Evolutionary conservation across 2,329 filamentous ascomycete genomes (phyloP).

Genomic region (Ilyonectria mors-panacis): DNA sequence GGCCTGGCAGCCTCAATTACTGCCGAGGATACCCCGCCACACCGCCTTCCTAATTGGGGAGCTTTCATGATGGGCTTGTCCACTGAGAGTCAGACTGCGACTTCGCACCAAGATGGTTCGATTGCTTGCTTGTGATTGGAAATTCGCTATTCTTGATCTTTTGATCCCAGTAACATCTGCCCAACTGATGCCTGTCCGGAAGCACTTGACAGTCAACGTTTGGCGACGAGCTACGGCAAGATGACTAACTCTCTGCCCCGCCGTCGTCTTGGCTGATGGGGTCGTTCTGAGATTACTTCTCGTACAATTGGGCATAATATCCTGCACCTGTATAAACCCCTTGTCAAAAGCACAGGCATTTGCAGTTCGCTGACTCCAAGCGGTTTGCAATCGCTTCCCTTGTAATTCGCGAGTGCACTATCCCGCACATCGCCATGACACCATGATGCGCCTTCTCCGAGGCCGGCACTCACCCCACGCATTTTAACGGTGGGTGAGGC

Average conservation of each 20-base stretch:
- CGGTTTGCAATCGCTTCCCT: background rate
- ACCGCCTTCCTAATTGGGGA: conserved; percentile 43
- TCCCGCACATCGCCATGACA: conserved; percentile 3
- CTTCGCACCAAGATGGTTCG: background rate
- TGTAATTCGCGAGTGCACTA: conserved; percentile 6
- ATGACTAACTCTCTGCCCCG: background rate
- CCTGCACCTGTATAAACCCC: conserved; percentile 3
- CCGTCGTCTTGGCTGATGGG: background rate
- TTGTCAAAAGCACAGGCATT: conserved; percentile 18
- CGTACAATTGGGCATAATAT: background rate
- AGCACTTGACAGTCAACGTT: background rate
- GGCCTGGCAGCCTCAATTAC: conserved; percentile 20
- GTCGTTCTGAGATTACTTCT: background rate
- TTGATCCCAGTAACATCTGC: background rate
- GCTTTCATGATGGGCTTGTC: conserved; percentile 33
- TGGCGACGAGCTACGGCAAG: background rate
- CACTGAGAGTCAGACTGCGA: background rate
- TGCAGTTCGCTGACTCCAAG: background rate
- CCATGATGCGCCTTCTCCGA: conserved; percentile 25
- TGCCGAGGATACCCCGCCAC: conserved; percentile 44
- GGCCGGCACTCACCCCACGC: conserved; percentile 33
- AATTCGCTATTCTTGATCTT: background rate
- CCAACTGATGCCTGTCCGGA: background rate
- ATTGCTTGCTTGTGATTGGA: background rate
- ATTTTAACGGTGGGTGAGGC: conserved; percentile 26